Conservation (phyloP, 2,329 filamentous ascomycete genomes). For the Cladosporium halotolerans region DNA sequence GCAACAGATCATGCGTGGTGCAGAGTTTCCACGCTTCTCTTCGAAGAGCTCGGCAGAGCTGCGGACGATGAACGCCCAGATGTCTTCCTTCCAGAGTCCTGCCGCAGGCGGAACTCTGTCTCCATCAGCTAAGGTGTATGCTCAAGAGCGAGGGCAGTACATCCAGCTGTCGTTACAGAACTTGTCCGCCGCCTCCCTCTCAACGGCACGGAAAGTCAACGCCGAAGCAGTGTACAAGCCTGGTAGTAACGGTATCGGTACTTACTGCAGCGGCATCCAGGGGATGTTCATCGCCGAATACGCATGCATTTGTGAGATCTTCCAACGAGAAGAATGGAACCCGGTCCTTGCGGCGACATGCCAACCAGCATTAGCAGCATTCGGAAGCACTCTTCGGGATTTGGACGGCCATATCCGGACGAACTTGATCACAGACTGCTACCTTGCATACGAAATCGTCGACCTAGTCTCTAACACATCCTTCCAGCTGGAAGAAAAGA, state of each 20-base stretch:
- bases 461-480: slow-evolving; percentile 80
- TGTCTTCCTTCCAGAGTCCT: slow-evolving; percentile 25
- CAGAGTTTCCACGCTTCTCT: slow-evolving; percentile 67
- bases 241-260: slow-evolving; percentile 85
- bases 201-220: slow-evolving; percentile 65
- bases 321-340: slow-evolving; percentile 78
- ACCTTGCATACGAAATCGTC: slow-evolving; percentile 88
- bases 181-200: slow-evolving; percentile 75
- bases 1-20: slow-evolving; percentile 83
- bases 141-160: slow-evolving; percentile 80
- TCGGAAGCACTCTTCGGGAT: slow-evolving; percentile 78
- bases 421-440: slow-evolving; percentile 86
- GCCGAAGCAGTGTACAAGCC: slow-evolving; percentile 77
- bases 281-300: slow-evolving; percentile 83
- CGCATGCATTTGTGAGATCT: slow-evolving; percentile 82
- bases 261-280: slow-evolving; percentile 82
- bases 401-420: slow-evolving; percentile 83
- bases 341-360: slow-evolving; percentile 73
- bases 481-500: slow-evolving; percentile 70
- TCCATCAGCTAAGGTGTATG: slow-evolving; percentile 73
- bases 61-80: slow-evolving; percentile 63
- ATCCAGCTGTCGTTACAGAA: slow-evolving; percentile 77
- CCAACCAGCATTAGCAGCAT: slow-evolving; percentile 69
- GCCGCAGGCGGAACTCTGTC: slow-evolving; percentile 24
- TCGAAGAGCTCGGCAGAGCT: slow-evolving; percentile 71